These are phyloP conservation scores for Globisporangium viniferum DNA, from an alignment of 352 stramenopile species.

Conservation along the genomic window DNA sequence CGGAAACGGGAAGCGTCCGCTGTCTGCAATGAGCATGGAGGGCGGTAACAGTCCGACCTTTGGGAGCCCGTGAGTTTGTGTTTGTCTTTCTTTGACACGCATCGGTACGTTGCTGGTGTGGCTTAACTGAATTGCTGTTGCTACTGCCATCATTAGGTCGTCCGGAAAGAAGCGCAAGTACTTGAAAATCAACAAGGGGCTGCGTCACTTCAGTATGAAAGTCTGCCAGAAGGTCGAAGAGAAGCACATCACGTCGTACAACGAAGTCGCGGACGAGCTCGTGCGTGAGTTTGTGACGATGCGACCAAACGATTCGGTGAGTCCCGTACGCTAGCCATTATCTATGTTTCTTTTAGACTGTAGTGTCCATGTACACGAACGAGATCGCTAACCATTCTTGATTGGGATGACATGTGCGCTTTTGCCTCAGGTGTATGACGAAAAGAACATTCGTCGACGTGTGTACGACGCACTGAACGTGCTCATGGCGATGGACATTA, in stretches of 20 bases:
- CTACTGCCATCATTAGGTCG: conserved; percentile 23
- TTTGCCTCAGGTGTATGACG: conserved; percentile 76
- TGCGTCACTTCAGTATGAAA: conserved; percentile 95
- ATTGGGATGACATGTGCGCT: neutral
- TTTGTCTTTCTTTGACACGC: neutral
- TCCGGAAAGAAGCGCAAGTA: conserved; percentile 78
- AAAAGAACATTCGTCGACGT: conserved; percentile 95
- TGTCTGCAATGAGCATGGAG: conserved; percentile 24
- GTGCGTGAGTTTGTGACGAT: conserved; percentile 88
- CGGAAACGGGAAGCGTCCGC: conserved; percentile 22
- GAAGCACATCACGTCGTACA: conserved; percentile 94
- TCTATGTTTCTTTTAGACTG: too few relatives aligned
- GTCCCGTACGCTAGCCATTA: neutral
- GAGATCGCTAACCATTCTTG: neutral
- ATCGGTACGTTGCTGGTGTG: neutral
- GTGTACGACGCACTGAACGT: conserved; percentile 98
- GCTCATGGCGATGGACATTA: conserved; percentile 98
- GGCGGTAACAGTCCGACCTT: conserved; percentile 42
- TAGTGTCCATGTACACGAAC: neutral
- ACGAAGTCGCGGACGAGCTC: conserved; percentile 94
- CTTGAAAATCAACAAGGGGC: conserved; percentile 87
- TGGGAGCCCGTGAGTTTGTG: conserved; percentile 50
- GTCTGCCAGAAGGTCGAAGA: conserved; percentile 97
- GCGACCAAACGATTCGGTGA: conserved; percentile 71
- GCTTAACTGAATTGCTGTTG: neutral